These are phyloP conservation scores for Pachysolen tannophilus DNA, from an alignment of 805 yeast genomes.

Conservation along the genomic window DNA sequence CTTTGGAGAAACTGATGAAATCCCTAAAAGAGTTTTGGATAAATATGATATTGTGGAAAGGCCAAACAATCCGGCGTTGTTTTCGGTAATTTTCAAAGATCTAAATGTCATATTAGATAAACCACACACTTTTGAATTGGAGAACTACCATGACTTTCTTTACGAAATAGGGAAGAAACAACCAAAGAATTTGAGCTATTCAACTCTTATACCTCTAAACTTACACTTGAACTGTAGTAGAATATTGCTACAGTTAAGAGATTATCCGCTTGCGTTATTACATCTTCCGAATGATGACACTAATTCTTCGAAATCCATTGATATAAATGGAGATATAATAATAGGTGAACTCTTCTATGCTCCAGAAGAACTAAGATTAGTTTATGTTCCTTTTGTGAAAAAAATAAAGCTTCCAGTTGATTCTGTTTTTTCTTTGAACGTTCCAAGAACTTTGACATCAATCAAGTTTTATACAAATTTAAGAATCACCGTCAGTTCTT, in stretches of 20 bases:
- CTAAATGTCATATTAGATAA: constrained; percentile 35
- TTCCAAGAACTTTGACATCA: constrained; percentile 71
- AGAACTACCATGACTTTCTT: constrained; percentile 49
- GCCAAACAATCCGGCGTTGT: constrained; percentile 41
- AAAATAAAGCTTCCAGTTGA: constrained; percentile 27
- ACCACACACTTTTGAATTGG: constrained; percentile 43
- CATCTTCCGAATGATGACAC: constrained; percentile 49
- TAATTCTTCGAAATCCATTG: constrained; percentile 12
- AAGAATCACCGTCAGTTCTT: constrained; percentile 44
- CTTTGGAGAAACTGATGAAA: neutral
- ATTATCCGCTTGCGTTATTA: constrained; percentile 78
- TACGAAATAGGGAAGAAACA: constrained; percentile 74
- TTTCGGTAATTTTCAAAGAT: constrained; percentile 41
- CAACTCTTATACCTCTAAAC: constrained; percentile 59
- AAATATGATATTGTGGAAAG: constrained; percentile 23
- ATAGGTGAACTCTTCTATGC: constrained; percentile 52
- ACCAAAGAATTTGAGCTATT: constrained; percentile 62
- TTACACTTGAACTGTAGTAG: constrained; percentile 52
- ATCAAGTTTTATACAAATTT: constrained; percentile 66
- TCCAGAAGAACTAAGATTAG: constrained; percentile 35
- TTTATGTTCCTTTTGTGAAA: constrained; percentile 57
- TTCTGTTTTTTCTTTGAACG: constrained; percentile 43
- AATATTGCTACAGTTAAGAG: constrained; percentile 64
- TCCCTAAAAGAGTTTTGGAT: neutral
- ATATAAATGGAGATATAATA: constrained; percentile 54